Evolutionary conservation across 148 eudicot species (phyloP).

Genomic region (Fagopyrum homotropicum): DNA sequence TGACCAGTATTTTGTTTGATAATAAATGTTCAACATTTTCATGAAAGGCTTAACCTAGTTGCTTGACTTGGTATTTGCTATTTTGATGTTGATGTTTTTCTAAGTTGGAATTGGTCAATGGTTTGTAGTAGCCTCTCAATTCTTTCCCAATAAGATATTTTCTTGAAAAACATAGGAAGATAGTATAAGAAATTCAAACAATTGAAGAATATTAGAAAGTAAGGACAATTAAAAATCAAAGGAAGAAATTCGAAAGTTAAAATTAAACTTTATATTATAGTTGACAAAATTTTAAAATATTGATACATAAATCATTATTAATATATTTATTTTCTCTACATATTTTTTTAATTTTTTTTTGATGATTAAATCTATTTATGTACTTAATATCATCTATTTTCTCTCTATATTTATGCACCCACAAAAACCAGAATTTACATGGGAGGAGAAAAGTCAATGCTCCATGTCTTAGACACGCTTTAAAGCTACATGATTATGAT

Average conservation of each 20-base stretch:
- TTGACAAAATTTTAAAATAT: too few species aligned
- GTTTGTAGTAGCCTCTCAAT: background rate
- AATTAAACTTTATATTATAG: too few species aligned
- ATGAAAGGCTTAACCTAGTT: background rate
- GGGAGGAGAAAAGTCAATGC: slow-evolving; percentile 5
- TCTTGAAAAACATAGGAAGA: background rate
- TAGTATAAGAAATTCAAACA: too few species aligned
- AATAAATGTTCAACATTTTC: background rate
- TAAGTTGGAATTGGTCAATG: background rate
- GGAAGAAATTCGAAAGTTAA: too few species aligned
- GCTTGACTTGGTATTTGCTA: slow-evolving; percentile 1
- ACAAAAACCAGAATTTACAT: background rate
- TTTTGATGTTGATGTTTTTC: background rate
- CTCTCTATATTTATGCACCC: background rate
- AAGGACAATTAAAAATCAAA: too few species aligned
- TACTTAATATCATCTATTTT: background rate
- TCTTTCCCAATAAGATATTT: background rate
- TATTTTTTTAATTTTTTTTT: background rate
- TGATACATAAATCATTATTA: too few species aligned
- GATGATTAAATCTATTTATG: background rate
- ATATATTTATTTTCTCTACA: too few species aligned
- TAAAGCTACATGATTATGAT: background rate
- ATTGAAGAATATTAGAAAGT: too few species aligned
- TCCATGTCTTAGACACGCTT: background rate
- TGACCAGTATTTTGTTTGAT: background rate